A percentile compares a stretch with the other conserved stretches of the same genome.
phyloP scores from a whole-genome alignment of 2,329 filamentous ascomycete species.

The Fusarium sp. region DNA sequence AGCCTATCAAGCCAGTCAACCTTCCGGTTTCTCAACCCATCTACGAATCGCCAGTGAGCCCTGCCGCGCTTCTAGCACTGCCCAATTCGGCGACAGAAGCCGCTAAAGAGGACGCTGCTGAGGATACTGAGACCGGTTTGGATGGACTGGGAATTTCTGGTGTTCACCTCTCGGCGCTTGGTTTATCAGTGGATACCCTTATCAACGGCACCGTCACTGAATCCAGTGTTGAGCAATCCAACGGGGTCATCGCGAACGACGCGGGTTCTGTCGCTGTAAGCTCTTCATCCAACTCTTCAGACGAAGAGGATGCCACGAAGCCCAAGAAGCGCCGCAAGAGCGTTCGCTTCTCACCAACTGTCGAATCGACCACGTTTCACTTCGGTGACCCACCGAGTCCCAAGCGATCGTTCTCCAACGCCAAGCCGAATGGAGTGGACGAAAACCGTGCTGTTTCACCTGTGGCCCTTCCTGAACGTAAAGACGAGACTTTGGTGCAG shows the following conservation, averaged over 20 bases:
- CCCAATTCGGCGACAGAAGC: conserved; percentile 62
- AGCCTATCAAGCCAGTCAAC: conserved; percentile 5
- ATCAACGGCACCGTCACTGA: conserved; percentile 6
- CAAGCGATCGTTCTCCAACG: conserved; percentile 49
- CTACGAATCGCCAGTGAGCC: conserved; percentile 59
- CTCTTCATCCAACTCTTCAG: conserved; percentile 44
- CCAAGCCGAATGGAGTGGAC: conserved; percentile 17
- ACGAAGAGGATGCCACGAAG: conserved; percentile 38
- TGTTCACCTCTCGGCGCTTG: conserved; percentile 11
- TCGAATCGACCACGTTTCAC: conserved; percentile 74
- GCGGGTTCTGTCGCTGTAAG: conserved; percentile 9
- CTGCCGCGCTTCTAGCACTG: conserved; percentile 62
- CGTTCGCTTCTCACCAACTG: conserved; percentile 77
- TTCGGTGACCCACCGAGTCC: conserved; percentile 66
- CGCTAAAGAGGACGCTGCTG: background rate
- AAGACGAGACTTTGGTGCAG: background rate
- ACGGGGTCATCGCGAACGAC: conserved; percentile 24
- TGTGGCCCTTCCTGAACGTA: conserved; percentile 13
- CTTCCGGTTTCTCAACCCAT: background rate
- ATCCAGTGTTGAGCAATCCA: background rate
- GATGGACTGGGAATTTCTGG: conserved; percentile 16
- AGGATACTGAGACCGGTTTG: background rate
- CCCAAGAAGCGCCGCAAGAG: conserved; percentile 67
- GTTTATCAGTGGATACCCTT: conserved; percentile 21
- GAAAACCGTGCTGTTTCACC: conserved; percentile 31